These are phyloP conservation scores for Chlamydomonas sphaeroides DNA, from an alignment of 139 green algal species.

Conservation along the genomic window DNA sequence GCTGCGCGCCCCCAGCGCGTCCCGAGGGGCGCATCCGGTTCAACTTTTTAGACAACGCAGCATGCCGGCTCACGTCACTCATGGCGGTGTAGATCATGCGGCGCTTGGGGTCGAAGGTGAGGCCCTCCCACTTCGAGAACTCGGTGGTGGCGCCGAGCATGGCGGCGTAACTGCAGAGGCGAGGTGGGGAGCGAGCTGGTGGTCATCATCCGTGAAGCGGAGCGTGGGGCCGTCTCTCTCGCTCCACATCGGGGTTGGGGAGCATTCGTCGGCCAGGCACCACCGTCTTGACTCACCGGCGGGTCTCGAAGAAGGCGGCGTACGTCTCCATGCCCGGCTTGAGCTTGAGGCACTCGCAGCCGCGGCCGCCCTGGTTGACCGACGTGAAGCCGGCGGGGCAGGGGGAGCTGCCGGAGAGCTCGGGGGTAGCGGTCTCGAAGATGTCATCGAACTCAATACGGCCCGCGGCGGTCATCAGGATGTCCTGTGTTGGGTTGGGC, in stretches of 20 bases:
- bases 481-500: too few relatives aligned
- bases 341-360: constrained; percentile 62
- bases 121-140: constrained; percentile 72
- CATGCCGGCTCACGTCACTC: constrained; percentile 22
- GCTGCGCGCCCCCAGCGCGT: too few relatives aligned
- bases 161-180: constrained; percentile 37
- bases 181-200: too few relatives aligned
- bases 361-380: constrained; percentile 42
- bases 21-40: too few relatives aligned
- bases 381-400: constrained; percentile 57
- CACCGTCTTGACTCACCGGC: constrained; percentile 45
- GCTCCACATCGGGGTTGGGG: too few relatives aligned
- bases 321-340: constrained; percentile 51
- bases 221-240: too few relatives aligned
- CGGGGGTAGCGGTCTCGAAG: constrained; percentile 46
- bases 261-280: too few relatives aligned
- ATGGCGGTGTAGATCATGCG: constrained; percentile 33
- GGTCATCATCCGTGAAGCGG: too few relatives aligned
- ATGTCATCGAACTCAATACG: constrained; percentile 57
- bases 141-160: constrained; percentile 65
- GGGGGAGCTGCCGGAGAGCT: neutral
- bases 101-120: constrained; percentile 40
- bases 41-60: too few relatives aligned
- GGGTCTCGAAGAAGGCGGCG: constrained; percentile 67
- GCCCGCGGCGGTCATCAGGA: constrained; percentile 18